These are phyloP conservation scores for Colletotrichum limetticola DNA, from an alignment of 2,329 filamentous ascomycete genomes.

Conservation along the genomic window DNA sequence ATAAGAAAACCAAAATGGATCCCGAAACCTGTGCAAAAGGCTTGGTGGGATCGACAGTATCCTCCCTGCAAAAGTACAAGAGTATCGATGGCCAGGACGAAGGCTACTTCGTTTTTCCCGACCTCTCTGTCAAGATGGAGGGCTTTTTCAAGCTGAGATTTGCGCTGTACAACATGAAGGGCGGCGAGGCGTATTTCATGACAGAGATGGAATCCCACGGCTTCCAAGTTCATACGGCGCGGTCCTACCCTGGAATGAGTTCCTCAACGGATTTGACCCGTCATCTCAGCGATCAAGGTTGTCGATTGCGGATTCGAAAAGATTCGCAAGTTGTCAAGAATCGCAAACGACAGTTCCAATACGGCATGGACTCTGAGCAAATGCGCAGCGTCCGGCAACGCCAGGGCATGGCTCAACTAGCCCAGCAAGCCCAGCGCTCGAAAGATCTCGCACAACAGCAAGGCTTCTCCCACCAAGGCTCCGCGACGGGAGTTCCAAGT, in stretches of 20 bases:
- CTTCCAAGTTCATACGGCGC: conserved; percentile 74
- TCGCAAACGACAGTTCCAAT: conserved; percentile 47
- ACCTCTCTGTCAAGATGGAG: conserved; percentile 81
- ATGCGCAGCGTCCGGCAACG: background rate
- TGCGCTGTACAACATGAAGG: conserved; percentile 72
- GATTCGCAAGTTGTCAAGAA: conserved; percentile 73
- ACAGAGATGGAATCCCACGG: conserved; percentile 65
- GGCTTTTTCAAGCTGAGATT: conserved; percentile 81
- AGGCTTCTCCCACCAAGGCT: background rate
- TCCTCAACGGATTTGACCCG: conserved; percentile 86
- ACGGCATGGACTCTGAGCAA: background rate
- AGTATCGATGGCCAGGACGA: conserved; percentile 81
- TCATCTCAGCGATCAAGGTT: conserved; percentile 87
- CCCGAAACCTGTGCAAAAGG: conserved; percentile 52
- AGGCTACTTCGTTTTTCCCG: conserved; percentile 91
- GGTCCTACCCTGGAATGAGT: conserved; percentile 81
- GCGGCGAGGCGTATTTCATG: conserved; percentile 40
- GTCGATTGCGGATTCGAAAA: conserved; percentile 84
- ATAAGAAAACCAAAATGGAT: conserved; percentile 46
- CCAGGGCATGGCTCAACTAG: background rate
- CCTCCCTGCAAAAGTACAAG: conserved; percentile 84
- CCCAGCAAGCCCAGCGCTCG: background rate
- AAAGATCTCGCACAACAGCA: background rate
- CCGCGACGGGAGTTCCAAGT: background rate
- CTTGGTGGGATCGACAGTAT: conserved; percentile 78